Evolutionary conservation across 345 rosid species (phyloP).

Genomic region (Excoecaria agallocha): DNA sequence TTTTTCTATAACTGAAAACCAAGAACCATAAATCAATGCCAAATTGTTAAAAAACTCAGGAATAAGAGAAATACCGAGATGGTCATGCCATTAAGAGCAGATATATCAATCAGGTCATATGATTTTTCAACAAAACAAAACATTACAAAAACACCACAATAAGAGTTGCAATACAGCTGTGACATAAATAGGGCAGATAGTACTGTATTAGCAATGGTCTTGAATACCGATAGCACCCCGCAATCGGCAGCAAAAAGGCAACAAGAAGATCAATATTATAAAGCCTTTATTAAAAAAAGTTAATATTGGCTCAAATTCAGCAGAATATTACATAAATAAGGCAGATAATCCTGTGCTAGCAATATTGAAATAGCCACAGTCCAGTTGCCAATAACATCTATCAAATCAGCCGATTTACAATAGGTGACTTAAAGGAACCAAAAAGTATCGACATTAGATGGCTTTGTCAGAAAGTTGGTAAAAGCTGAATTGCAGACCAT

Average conservation of each 20-base stretch:
- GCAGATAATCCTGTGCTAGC: not conserved
- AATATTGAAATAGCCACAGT: not conserved
- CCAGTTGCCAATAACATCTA: not conserved
- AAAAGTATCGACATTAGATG: not conserved
- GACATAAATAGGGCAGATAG: not conserved
- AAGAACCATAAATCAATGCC: not conserved
- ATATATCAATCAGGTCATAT: not conserved
- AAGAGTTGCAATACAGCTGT: not conserved
- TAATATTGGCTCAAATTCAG: too few relatives aligned
- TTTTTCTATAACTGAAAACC: not conserved
- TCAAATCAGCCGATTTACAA: not conserved
- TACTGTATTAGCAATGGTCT: not conserved
- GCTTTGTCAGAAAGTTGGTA: not conserved
- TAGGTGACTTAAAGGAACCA: not conserved
- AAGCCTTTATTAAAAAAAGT: too few relatives aligned
- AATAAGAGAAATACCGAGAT: not conserved
- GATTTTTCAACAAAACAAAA: not conserved
- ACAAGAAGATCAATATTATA: too few relatives aligned
- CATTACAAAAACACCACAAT: not conserved
- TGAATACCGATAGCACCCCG: not conserved
- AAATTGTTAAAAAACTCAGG: not conserved
- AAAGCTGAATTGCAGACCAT: too few relatives aligned
- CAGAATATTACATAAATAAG: not conserved
- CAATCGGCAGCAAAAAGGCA: too few relatives aligned
- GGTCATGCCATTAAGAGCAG: not conserved